Evolutionary conservation across 768 basidiomycete species (phyloP), one percentile per base, ranked within the genome.

Genomic region (Hirschioporus abietinus): DNA sequence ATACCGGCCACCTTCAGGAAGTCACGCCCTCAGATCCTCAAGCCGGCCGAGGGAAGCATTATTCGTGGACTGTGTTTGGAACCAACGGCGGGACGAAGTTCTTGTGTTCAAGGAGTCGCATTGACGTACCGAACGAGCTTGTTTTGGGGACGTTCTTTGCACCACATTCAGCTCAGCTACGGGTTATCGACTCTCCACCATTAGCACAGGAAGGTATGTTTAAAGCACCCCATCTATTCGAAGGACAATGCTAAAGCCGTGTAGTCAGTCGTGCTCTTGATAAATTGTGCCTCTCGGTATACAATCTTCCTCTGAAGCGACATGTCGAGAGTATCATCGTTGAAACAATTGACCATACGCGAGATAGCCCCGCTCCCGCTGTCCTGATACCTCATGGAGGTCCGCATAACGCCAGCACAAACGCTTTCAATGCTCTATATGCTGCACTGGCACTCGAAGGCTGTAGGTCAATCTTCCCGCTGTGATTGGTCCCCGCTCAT

Each of bases 361-460:
- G 71, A 62, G 5, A 25, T 67, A n/a, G 72, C 67, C 15, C 65
- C 24, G 1, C 73, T 72, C 23, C 78, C 78, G 1, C 80, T 64
- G 76, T 91, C 63, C 83, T 82, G 0, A 72, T 78, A 17, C 81
- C 82, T 7, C 90, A 90, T 67, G 89, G 89, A 10, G 89, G 89
- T 1, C 89, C 89, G 0, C 88, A 90, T 70, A 78, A 71, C 0
- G 77, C 79, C 0, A 77, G 71, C 2, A 80, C 80, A 0, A 86
- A 84, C 0, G 78, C 79, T 0, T 91, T 87, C 70, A 75, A 72
- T 3, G 74, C 87, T 0, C 65, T 70, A 15, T 76, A 73, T 0
- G 79, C 78, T 0, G 83, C 83, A 0, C 74, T 85, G 10, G 86
- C 81, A 1, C 72, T 87, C 0, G 86, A 86, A 79, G 86, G 87